phyloP scores from a whole-genome alignment of 345 rosid species.

The Brassica carinata region DNA sequence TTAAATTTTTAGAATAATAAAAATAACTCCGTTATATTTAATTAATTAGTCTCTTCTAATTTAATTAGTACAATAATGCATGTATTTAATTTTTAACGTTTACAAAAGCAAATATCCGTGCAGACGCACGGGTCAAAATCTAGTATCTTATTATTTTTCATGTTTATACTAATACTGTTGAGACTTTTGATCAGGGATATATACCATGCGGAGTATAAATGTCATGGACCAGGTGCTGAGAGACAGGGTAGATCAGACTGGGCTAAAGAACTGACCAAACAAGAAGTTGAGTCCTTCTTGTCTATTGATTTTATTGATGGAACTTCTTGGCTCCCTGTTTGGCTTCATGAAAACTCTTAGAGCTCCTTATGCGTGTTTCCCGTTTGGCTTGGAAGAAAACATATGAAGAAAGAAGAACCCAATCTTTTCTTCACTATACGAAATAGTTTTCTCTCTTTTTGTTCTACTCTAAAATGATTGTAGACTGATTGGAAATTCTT shows the following conservation, averaged over 20 bases:
- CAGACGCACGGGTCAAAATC: too few species aligned
- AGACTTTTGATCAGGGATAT: slow-evolving; percentile 45
- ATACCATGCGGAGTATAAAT: slow-evolving; percentile 69
- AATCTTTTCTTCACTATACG: slow-evolving; percentile 21
- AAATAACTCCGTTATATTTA: too few species aligned
- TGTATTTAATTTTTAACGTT: too few species aligned
- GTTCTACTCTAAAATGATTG: background rate
- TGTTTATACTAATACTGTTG: slow-evolving; percentile 1
- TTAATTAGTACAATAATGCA: too few species aligned
- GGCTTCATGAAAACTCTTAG: slow-evolving; percentile 37
- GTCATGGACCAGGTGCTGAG: slow-evolving; percentile 81
- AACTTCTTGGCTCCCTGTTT: slow-evolving; percentile 76
- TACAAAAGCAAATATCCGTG: too few species aligned
- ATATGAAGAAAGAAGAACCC: slow-evolving; percentile 14
- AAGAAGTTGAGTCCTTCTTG: slow-evolving; percentile 59
- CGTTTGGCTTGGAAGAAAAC: slow-evolving; percentile 24
- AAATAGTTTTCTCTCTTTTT: slow-evolving; percentile 16
- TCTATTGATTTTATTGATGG: slow-evolving; percentile 78
- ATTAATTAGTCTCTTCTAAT: too few species aligned
- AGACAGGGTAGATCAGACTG: slow-evolving; percentile 47
- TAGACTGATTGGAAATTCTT: slow-evolving; percentile 4
- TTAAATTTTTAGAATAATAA: too few species aligned
- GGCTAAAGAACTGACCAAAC: slow-evolving; percentile 65
- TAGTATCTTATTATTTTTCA: background rate
- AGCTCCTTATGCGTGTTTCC: slow-evolving; percentile 4